phyloP scores from a whole-genome alignment of 2,329 filamentous ascomycete species.

The Diplodia seriata region DNA sequence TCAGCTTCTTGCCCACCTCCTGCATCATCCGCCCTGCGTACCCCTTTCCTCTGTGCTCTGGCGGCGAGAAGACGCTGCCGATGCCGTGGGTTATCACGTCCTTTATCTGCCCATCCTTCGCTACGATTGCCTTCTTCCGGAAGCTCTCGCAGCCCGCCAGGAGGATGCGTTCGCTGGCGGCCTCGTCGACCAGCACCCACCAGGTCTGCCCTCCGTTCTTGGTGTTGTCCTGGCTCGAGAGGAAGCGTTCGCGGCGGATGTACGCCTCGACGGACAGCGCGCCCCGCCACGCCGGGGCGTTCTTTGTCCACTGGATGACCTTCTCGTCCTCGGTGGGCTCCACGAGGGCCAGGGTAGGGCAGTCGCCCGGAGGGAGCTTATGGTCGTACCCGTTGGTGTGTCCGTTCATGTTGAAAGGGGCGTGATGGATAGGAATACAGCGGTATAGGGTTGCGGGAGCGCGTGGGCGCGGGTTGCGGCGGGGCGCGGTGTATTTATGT shows the following conservation, averaged over 20 bases:
- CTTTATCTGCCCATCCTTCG: slow-evolving; percentile 61
- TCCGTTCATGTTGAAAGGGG: slow-evolving; percentile 19
- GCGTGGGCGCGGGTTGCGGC: slow-evolving; percentile 3
- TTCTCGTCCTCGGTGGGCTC: slow-evolving; percentile 63
- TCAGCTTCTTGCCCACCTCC: slow-evolving; percentile 65
- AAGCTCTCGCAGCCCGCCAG: slow-evolving; percentile 67
- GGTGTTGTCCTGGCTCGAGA: slow-evolving; percentile 60
- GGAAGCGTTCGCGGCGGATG: slow-evolving; percentile 62
- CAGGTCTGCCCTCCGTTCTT: slow-evolving; percentile 62
- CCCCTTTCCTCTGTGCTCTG: slow-evolving; percentile 70
- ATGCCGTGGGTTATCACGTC: slow-evolving; percentile 75
- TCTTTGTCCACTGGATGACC: slow-evolving; percentile 59
- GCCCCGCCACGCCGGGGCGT: slow-evolving; percentile 65
- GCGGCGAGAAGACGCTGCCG: slow-evolving; percentile 78
- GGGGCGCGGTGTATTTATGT: slow-evolving; percentile 23
- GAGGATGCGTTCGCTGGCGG: slow-evolving; percentile 50
- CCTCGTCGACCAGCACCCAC: slow-evolving; percentile 65
- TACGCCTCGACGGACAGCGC: slow-evolving; percentile 62
- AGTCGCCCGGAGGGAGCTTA: slow-evolving; percentile 56
- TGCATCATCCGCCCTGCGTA: slow-evolving; percentile 78
- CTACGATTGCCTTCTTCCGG: slow-evolving; percentile 56
- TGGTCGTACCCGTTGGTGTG: slow-evolving; percentile 32
- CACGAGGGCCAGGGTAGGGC: slow-evolving; percentile 60
- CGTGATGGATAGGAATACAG: neutral
- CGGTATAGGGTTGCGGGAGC: neutral